A percentile compares a stretch with the other conserved stretches of the same genome.
Conservation (phyloP, 2,329 filamentous ascomycete genomes). For the Trichophyton benhamiae region DNA sequence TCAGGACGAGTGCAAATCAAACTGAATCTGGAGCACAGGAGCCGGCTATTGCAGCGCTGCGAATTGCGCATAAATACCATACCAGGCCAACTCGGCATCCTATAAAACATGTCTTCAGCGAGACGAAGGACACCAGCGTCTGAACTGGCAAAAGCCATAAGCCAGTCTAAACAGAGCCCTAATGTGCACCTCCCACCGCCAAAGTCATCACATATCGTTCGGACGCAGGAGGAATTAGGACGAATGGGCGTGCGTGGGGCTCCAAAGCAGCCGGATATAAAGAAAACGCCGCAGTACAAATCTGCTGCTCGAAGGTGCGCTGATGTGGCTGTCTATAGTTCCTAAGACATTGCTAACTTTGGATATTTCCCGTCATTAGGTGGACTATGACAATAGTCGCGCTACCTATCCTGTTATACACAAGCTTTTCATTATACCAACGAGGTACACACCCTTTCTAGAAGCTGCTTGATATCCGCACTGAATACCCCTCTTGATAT, state of each 20-base stretch:
- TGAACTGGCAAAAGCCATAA: conserved; percentile 2
- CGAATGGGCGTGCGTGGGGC: background rate
- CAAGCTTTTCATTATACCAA: conserved; percentile 19
- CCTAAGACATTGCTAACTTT: background rate
- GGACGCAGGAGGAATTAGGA: background rate
- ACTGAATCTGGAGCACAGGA: background rate
- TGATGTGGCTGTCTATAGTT: background rate
- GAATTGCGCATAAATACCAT: background rate
- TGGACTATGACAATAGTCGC: conserved; percentile 21
- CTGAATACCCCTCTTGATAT: background rate
- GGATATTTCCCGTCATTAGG: conserved; percentile 8
- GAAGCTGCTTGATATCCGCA: too few relatives aligned
- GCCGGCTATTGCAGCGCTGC: background rate
- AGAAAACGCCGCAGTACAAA: conserved; percentile 32
- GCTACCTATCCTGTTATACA: conserved; percentile 19
- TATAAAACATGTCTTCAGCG: background rate
- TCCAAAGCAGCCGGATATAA: conserved; percentile 21
- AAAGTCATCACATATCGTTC: background rate
- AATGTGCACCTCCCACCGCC: background rate
- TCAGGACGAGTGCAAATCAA: background rate
- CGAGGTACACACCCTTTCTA: conserved; percentile 12
- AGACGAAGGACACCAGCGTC: background rate
- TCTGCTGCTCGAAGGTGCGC: conserved; percentile 26
- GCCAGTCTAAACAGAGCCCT: background rate
- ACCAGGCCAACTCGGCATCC: background rate